Percentiles rank a stretch among this genome's conserved stretches.
Evolutionary conservation across 169 alveolate genomes (phyloP).

Genomic region (Cystoisospora suis): DNA sequence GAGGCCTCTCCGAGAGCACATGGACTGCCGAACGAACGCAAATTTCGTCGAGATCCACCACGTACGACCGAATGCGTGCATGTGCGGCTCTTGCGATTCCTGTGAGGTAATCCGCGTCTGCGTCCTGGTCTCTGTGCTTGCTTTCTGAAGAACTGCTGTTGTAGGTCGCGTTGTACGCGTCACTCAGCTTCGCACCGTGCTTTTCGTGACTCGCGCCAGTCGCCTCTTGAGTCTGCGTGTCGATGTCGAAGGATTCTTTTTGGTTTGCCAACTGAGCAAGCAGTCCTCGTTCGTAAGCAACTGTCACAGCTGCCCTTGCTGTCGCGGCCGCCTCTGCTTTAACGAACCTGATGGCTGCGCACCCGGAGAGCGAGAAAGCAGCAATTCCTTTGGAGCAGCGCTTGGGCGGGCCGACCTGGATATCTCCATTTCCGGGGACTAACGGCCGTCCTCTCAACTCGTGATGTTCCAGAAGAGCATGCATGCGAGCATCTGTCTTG

Average conservation of each 20-base stretch:
- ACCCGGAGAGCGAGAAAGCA: neutral
- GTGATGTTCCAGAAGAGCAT: neutral
- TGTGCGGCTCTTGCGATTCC: neutral
- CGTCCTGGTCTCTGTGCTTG: neutral
- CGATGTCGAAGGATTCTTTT: neutral
- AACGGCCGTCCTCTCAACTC: neutral
- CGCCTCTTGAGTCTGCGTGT: neutral
- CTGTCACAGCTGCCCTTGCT: neutral
- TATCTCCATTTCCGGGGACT: neutral
- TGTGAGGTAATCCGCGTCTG: neutral
- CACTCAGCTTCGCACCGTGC: neutral
- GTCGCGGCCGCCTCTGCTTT: neutral
- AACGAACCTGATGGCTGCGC: neutral
- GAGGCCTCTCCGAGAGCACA: neutral
- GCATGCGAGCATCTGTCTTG: constrained; percentile 29
- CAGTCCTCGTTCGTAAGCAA: no score
- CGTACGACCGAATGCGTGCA: neutral
- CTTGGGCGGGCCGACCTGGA: neutral
- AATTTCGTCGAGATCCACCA: neutral
- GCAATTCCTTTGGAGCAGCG: neutral
- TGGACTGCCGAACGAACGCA: neutral
- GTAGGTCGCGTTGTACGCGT: neutral
- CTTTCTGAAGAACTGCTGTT: no score
- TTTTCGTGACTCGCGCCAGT: neutral
- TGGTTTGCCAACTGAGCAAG: neutral